Evolutionary conservation across 1,284 basidiomycete species (phyloP).

Genomic region (Spongiforma sp.): DNA sequence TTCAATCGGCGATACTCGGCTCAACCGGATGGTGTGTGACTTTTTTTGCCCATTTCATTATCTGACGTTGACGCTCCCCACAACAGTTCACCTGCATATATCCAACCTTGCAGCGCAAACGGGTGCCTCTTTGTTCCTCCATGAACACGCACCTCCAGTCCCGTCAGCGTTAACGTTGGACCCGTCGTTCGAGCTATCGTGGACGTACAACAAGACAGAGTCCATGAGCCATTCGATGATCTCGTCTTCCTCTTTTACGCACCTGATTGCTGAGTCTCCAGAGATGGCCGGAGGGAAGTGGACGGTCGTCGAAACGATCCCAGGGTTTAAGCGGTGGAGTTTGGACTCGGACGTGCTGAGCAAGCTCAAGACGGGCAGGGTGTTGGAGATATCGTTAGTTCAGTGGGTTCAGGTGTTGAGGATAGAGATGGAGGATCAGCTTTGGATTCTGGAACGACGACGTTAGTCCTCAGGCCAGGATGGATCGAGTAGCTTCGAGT

Average conservation of each 20-base stretch:
- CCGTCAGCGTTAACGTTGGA: conserved; percentile 21
- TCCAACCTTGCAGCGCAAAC: conserved; percentile 88
- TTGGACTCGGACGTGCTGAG: conserved; percentile 31
- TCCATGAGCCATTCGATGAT: conserved; percentile 51
- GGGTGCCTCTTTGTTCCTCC: conserved; percentile 89
- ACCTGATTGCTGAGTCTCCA: conserved; percentile 53
- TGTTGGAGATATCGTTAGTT: conserved; percentile 32
- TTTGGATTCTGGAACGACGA: conserved; percentile 56
- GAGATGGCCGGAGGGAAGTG: conserved; percentile 43
- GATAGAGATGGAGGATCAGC: conserved; percentile 49
- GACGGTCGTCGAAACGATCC: conserved; percentile 48
- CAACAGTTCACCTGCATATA: conserved; percentile 70
- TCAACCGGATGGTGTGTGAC: conserved; percentile 40
- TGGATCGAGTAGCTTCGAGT: background rate
- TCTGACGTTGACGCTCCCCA: conserved; percentile 3
- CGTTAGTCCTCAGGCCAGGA: background rate
- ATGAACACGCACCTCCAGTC: conserved; percentile 63
- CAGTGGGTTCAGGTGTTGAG: conserved; percentile 38
- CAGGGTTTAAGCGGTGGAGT: conserved; percentile 55
- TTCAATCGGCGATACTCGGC: conserved; percentile 61
- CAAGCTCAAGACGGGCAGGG: conserved; percentile 24
- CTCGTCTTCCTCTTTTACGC: conserved; percentile 53
- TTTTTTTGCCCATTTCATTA: background rate
- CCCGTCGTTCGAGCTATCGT: conserved; percentile 35
- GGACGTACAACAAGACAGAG: conserved; percentile 86